A percentile compares a stretch with the other conserved stretches of the same genome.
phyloP scores from a whole-genome alignment of 352 stramenopile species.

The Phytophthora colocasiae region DNA sequence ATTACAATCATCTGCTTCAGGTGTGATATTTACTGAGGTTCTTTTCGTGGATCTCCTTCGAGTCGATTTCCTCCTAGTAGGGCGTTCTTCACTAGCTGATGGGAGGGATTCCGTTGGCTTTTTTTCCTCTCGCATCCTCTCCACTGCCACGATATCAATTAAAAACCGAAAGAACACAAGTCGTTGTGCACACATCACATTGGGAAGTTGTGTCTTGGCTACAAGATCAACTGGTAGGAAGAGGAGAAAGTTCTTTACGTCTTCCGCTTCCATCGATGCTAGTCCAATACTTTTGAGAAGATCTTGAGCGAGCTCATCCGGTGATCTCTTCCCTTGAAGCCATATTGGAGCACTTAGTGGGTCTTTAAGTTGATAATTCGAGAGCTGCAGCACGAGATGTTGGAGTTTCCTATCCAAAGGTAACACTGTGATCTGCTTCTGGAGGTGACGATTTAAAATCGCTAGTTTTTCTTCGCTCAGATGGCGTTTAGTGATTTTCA shows the following conservation, averaged over 20 bases:
- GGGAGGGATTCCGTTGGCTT: slow-evolving; percentile 7
- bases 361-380: slow-evolving; percentile 23
- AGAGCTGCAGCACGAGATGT: slow-evolving; percentile 48
- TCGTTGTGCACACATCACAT: slow-evolving; percentile 57
- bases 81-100: slow-evolving; percentile 4
- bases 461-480: slow-evolving; percentile 63
- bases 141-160: slow-evolving; percentile 40
- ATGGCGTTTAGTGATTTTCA: slow-evolving; percentile 65
- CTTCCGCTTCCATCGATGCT: background rate
- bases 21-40: background rate
- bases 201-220: slow-evolving; percentile 45
- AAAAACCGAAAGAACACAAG: slow-evolving; percentile 69
- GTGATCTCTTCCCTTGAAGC: slow-evolving; percentile 10
- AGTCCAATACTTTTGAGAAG: slow-evolving; percentile 24
- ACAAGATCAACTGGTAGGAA: slow-evolving; percentile 49
- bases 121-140: slow-evolving; percentile 18
- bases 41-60: slow-evolving; percentile 9
- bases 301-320: slow-evolving; percentile 19
- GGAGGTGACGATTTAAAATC: slow-evolving; percentile 52
- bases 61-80: too few relatives aligned
- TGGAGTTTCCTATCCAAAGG: slow-evolving; percentile 53
- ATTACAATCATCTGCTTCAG: background rate
- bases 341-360: background rate
- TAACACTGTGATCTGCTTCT: slow-evolving; percentile 53
- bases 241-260: slow-evolving; percentile 24